Evolutionary conservation across 2,329 filamentous ascomycete species (phyloP), one percentile per base, ranked within the genome.

Genomic region (Xylogone sp.): DNA sequence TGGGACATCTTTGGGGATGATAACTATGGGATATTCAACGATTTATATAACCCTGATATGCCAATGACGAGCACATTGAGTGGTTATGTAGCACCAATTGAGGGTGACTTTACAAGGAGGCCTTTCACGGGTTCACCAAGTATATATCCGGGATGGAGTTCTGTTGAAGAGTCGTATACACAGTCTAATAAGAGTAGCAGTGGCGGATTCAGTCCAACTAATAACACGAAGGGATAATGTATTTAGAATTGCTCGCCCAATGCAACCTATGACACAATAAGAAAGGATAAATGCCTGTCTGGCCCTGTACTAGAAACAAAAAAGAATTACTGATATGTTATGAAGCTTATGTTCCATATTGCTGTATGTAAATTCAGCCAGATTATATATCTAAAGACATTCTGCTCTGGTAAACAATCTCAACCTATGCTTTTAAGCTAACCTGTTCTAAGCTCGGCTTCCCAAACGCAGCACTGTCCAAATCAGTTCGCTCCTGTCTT

Each of bases 1-100:
- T 62, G 59, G 57, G 55, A 61, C 43, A 59, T 62, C 53, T 63
- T 63, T 43, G 59, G 60, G 1, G 57, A 51, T 2, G 59, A 60
- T 21, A 16, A 16, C 34, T 43, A 18, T 21, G 47, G 10, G 27
- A 21, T 24, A 39, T 21, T 49, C 34, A 49, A 16, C 34, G n/a
- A 16, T 39, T 39, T 39, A 7, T 39, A 39, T 39, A 7, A 39
- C 4, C 10, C 34, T 39, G 34, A 39, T 4, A 39, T 39, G 5
- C 34, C 34, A 5, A 39, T 39, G 34, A 4, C 34, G 4, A 16
- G 34, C 4, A 39, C 34, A 16, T 9, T 39, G 34, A 39, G 13
- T 39, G 34, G 34, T 39, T 39, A 39, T 39, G 6, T 16, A 5
- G 8, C 34, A 16, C 12, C 34, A 4, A 39, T 16, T 16, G 34